These are phyloP conservation scores for Otatea glauca DNA, from an alignment of 176 grass and related monocot genomes.

Conservation along the genomic window DNA sequence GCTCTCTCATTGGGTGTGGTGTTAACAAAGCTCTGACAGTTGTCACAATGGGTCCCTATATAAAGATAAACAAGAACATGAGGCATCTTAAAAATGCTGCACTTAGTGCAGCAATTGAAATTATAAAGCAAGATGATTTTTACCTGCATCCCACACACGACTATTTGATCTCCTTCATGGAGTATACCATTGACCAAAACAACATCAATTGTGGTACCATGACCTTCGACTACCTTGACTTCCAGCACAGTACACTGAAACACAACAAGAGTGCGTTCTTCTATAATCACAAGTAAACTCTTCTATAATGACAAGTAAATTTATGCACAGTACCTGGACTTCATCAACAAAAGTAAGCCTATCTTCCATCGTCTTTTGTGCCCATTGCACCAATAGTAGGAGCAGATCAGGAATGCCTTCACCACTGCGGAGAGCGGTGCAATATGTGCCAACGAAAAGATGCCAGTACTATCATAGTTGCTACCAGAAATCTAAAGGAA, in stretches of 20 bases:
- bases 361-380: conserved; percentile 92
- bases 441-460: conserved; percentile 31
- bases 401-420: conserved; percentile 98
- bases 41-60: conserved; percentile 84
- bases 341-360: conserved; percentile 93
- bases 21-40: conserved; percentile 85
- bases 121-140: background rate
- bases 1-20: conserved; percentile 94
- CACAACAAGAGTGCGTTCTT: conserved; percentile 15
- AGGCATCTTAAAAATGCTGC: conserved; percentile 24
- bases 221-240: conserved; percentile 94
- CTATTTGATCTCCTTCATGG: conserved; percentile 91
- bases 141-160: conserved; percentile 97
- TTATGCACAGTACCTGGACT: conserved; percentile 70
- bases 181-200: conserved; percentile 88
- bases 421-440: conserved; percentile 52
- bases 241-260: conserved; percentile 94
- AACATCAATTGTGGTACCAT: conserved; percentile 91
- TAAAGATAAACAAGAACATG: conserved; percentile 17
- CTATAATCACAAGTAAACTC: background rate
- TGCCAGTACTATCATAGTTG: conserved; percentile 12
- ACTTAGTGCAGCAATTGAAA: background rate
- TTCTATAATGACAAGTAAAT: conserved; percentile 18
- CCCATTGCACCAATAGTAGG: conserved; percentile 86
- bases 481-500: conserved; percentile 23